These are phyloP conservation scores for Suhomyces atakaporum DNA, from an alignment of 1,139 yeast species.

Conservation along the genomic window DNA sequence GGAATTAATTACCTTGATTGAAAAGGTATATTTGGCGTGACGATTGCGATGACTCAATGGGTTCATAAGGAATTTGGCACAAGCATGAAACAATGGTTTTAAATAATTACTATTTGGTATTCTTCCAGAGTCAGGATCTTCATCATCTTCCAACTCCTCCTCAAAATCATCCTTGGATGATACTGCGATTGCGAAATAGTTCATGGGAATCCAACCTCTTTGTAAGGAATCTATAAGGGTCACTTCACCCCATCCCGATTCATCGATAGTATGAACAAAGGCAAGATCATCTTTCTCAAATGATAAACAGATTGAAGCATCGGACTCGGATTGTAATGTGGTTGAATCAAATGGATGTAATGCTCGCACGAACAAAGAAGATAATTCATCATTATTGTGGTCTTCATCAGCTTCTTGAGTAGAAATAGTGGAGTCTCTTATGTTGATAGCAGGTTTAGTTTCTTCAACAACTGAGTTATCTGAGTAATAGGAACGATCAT, in stretches of 20 bases:
- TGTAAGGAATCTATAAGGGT: constrained; percentile 68
- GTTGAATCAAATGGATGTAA: constrained; percentile 78
- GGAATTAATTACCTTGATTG: constrained; percentile 43
- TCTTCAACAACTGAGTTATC: neutral
- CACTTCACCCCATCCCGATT: constrained; percentile 98
- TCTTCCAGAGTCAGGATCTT: constrained; percentile 24
- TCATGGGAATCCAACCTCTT: constrained; percentile 97
- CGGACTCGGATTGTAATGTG: constrained; percentile 64
- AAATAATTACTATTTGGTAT: constrained; percentile 49
- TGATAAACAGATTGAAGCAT: constrained; percentile 77
- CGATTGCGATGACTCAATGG: constrained; percentile 57
- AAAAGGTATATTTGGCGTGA: constrained; percentile 46
- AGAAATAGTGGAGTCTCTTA: constrained; percentile 12
- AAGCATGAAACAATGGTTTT: constrained; percentile 65
- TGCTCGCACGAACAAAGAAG: constrained; percentile 58
- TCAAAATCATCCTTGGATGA: constrained; percentile 30
- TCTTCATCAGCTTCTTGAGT: constrained; percentile 22
- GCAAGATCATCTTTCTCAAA: constrained; percentile 81
- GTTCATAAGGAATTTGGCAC: constrained; percentile 73
- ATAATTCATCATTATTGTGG: constrained; percentile 33
- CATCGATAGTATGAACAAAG: constrained; percentile 84
- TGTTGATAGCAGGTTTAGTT: neutral
- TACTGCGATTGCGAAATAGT: constrained; percentile 73
- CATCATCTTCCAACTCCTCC: constrained; percentile 20
- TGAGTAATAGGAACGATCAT: constrained; percentile 2